These are phyloP conservation scores for Aspergillus piperis DNA, from an alignment of 2,329 filamentous ascomycete genomes.

Conservation along the genomic window DNA sequence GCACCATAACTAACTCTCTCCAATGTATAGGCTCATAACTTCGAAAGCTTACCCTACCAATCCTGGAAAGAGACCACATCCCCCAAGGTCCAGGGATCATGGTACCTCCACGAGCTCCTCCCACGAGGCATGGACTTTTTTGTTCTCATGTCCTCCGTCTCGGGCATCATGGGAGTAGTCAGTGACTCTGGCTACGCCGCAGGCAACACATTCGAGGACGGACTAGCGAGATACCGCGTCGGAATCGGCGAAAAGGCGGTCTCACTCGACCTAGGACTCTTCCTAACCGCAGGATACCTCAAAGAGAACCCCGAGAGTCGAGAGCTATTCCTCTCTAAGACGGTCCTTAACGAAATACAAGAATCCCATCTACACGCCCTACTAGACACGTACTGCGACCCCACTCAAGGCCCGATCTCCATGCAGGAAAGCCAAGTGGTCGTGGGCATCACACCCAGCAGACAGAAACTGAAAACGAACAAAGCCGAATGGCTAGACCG, in stretches of 20 bases:
- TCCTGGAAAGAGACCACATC: neutral
- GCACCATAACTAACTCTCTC: neutral
- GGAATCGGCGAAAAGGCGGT: slow-evolving; percentile 14
- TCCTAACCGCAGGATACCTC: slow-evolving; percentile 30
- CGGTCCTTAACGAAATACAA: slow-evolving; percentile 17
- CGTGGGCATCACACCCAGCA: slow-evolving; percentile 9
- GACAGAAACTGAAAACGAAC: neutral
- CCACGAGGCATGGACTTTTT: slow-evolving; percentile 42
- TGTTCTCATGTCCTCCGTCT: slow-evolving; percentile 39
- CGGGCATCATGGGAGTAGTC: slow-evolving; percentile 45
- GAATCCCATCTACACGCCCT: slow-evolving; percentile 21
- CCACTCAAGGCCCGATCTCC: neutral
- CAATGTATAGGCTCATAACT: slow-evolving; percentile 21
- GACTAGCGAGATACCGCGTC: slow-evolving; percentile 30
- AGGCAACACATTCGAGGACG: slow-evolving; percentile 39
- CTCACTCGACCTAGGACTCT: slow-evolving; percentile 24
- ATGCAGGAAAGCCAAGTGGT: slow-evolving; percentile 3
- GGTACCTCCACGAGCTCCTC: slow-evolving; percentile 34
- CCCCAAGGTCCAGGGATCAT: slow-evolving; percentile 25
- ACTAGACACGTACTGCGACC: slow-evolving; percentile 14
- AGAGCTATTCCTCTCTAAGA: neutral
- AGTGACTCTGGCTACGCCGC: slow-evolving; percentile 46
- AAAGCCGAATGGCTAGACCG: slow-evolving; percentile 11
- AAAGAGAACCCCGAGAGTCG: slow-evolving; percentile 15
- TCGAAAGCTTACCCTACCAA: slow-evolving; percentile 30